These are phyloP conservation scores for Patellifolia procumbens DNA, from an alignment of 179 eudicot genomes.

Conservation along the genomic window DNA sequence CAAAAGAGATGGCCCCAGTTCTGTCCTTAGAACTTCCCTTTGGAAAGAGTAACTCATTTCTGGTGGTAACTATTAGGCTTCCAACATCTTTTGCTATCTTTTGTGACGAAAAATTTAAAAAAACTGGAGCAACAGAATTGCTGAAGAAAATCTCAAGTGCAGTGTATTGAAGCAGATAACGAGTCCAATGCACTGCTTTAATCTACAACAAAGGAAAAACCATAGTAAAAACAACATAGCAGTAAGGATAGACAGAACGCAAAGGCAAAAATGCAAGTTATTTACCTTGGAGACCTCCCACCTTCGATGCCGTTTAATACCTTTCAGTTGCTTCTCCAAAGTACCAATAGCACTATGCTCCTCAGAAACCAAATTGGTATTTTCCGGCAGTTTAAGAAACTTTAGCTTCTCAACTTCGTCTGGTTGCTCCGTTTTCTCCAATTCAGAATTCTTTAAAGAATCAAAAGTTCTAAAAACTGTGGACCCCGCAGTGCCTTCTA, in stretches of 20 bases:
- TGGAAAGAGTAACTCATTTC: constrained; percentile 75
- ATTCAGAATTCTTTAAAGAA: constrained; percentile 50
- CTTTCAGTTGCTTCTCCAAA: constrained; percentile 58
- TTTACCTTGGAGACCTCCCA: constrained; percentile 86
- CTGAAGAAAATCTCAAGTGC: constrained; percentile 91
- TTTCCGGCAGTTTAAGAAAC: constrained; percentile 45
- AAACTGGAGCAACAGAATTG: constrained; percentile 81
- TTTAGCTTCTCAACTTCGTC: constrained; percentile 51
- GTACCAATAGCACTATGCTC: constrained; percentile 42
- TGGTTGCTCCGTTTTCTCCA: constrained; percentile 49
- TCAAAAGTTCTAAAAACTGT: constrained; percentile 60
- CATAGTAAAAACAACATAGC: constrained; percentile 9
- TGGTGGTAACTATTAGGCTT: constrained; percentile 69
- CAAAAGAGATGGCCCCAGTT: constrained; percentile 65
- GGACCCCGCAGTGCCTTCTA: constrained; percentile 98
- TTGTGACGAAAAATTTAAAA: constrained; percentile 81
- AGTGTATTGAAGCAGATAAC: constrained; percentile 90
- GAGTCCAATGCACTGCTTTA: constrained; percentile 97
- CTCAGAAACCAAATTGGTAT: constrained; percentile 43
- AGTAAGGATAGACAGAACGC: constrained; percentile 18
- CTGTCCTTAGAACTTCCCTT: constrained; percentile 79
- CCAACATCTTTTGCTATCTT: constrained; percentile 94
- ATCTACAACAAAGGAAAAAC: constrained; percentile 46
- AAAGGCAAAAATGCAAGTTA: constrained; percentile 11
- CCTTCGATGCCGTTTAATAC: constrained; percentile 85